Base-by-base conservation (phyloP, 2,329 filamentous ascomycete genomes). In the Epichloe aotearoae region DNA sequence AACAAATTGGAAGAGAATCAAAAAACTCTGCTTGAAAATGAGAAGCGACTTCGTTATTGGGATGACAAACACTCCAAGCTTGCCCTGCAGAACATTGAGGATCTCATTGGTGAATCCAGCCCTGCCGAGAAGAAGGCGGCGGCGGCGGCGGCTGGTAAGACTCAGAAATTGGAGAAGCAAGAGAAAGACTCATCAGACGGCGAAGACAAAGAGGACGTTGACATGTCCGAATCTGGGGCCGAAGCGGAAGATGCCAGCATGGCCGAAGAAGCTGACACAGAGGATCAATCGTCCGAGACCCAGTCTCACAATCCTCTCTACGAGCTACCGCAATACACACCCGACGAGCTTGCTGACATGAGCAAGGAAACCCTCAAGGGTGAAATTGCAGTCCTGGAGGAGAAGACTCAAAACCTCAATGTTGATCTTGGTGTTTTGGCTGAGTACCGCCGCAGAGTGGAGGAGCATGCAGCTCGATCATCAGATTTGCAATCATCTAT, bases 1-100 rank as follows among this genome's bases (percentile, higher is more conserved):
- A 97, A 97, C 69, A 95, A 95, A 70, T 82, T 98, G 1, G 93
- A 97, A 62, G 91, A 97, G 63, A 93, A 91, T 65, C 86, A 95
- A 57, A 57, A 98, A 69, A 80, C 84, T 10, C 76, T 97, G 14
- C 68, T 72, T 0, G 91, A 97, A 62, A 95, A 94, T 66, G 83
- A 94, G 65, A 90, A 87, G 68, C 82, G 86, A 53, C 76, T 86
- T 40, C 77, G 76, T 38, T 88, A 95, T 70, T 97, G 90, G 89
- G 74, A 89, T 50, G 88, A 95, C 53, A 96, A 97, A 71, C 73
- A 95, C 8, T 75, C 77, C 49, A 97, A 95, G 71, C 78, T 98
- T 26, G 70, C 76, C 3, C 72, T 97, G 38, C 89, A 96, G 58
- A 89, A 90, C 57, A 76, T 95, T 52, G 81, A 82, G 48, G 85